Conservation (phyloP, 352 stramenopile species). For the Pythium diclinum region DNA sequence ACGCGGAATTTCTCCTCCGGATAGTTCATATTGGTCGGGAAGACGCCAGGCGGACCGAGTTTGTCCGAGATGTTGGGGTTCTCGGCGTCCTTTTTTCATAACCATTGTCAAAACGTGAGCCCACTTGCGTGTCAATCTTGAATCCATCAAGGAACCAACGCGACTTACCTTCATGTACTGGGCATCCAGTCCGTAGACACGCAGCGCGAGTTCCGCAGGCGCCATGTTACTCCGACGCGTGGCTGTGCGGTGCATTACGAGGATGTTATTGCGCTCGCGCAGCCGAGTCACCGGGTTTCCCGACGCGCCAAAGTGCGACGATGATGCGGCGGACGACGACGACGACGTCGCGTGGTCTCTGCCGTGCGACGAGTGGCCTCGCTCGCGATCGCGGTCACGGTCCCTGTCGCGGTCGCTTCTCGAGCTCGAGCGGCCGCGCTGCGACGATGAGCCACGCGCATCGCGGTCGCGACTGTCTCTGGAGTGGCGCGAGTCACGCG, state of each 20-base stretch:
- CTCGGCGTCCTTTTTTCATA: conserved; percentile 43
- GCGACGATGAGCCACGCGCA: conserved; percentile 17
- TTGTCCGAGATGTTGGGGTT: conserved; percentile 73
- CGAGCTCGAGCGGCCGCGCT: conserved; percentile 20
- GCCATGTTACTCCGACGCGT: conserved; percentile 45
- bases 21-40: conserved; percentile 68
- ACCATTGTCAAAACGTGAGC: background rate
- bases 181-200: conserved; percentile 62
- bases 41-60: conserved; percentile 62
- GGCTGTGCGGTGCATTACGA: conserved; percentile 71
- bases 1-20: conserved; percentile 82
- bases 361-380: conserved; percentile 19
- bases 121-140: background rate
- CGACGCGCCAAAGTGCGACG: conserved; percentile 42
- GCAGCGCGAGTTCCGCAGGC: conserved; percentile 43
- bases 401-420: conserved; percentile 28
- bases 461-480: conserved; percentile 21
- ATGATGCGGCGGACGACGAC: conserved; percentile 24
- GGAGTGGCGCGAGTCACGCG: conserved; percentile 19
- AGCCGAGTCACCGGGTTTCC: conserved; percentile 53
- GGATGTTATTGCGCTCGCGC: conserved; percentile 67
- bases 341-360: conserved; percentile 24
- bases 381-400: conserved; percentile 15
- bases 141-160: background rate
- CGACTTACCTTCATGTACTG: conserved; percentile 69